Conservation (phyloP, 1,284 basidiomycete genomes). For the Stygiomarasmius scandens region DNA sequence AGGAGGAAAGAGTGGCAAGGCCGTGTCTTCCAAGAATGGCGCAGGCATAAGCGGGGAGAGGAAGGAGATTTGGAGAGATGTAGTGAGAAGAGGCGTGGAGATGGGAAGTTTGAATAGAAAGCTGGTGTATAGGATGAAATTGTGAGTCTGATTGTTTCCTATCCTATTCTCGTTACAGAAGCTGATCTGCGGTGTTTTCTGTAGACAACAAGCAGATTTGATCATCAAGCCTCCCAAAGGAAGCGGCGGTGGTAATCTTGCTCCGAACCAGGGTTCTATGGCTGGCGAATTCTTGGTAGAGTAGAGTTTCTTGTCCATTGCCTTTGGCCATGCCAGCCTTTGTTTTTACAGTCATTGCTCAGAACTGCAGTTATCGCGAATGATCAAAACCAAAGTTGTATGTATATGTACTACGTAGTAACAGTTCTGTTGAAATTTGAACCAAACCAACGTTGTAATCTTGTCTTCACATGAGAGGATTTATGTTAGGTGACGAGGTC, state of each 20-base stretch:
- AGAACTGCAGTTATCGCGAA: too few relatives aligned
- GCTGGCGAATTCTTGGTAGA: too few relatives aligned
- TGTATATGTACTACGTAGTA: too few relatives aligned
- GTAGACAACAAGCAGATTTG: constrained; percentile 71
- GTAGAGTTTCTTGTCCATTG: too few relatives aligned
- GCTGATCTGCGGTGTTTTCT: background rate
- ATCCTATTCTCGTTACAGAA: background rate
- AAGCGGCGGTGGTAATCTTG: background rate
- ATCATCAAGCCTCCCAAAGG: constrained; percentile 51
- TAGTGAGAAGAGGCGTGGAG: constrained; percentile 64
- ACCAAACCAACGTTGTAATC: too few relatives aligned
- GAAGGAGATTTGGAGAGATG: background rate
- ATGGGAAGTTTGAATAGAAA: constrained; percentile 76
- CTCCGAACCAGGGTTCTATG: background rate
- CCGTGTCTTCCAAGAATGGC: background rate
- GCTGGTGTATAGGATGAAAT: constrained; percentile 72
- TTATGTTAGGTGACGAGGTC: too few relatives aligned
- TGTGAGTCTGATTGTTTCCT: constrained; percentile 50
- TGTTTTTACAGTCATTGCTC: too few relatives aligned
- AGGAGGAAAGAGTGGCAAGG: constrained; percentile 66
- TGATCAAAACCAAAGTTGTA: too few relatives aligned
- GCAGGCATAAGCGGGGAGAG: background rate
- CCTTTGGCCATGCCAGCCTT: too few relatives aligned
- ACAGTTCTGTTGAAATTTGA: too few relatives aligned
- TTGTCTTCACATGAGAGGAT: too few relatives aligned